Conservation (phyloP, 768 basidiomycete species). For the Suillus luteus region DNA sequence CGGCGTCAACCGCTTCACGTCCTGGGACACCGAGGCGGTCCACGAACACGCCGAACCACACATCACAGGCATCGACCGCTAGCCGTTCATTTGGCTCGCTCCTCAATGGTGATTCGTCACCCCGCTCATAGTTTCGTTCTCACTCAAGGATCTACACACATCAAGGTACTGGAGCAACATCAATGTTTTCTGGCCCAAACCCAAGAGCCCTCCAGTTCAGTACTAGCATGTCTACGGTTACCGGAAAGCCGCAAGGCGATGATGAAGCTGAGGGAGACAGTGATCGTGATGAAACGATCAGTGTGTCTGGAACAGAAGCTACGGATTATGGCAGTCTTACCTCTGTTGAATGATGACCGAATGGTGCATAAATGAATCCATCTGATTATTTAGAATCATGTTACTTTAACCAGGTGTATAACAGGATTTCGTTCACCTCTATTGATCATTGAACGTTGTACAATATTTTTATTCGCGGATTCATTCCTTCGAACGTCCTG, state of each 20-base stretch:
- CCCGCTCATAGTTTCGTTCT: constrained; percentile 39
- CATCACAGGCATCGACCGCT: constrained; percentile 34
- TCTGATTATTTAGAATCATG: not conserved
- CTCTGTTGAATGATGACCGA: constrained; percentile 43
- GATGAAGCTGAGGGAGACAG: constrained; percentile 30
- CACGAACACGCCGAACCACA: constrained; percentile 27
- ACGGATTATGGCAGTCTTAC: constrained; percentile 52
- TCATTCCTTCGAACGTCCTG: not conserved
- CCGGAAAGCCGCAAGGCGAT: constrained; percentile 14
- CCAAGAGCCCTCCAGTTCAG: constrained; percentile 23
- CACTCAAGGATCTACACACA: constrained; percentile 35
- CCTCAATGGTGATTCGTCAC: constrained; percentile 53
- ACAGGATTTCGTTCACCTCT: not conserved
- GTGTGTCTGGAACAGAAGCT: constrained; percentile 41
- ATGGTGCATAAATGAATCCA: not conserved
- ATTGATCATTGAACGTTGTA: not conserved
- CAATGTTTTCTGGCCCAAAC: constrained; percentile 25
- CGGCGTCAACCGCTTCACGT: constrained; percentile 20
- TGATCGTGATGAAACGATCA: constrained; percentile 40
- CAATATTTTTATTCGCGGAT: constrained; percentile 6
- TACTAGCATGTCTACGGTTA: constrained; percentile 22
- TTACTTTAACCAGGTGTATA: not conserved
- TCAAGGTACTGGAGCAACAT: constrained; percentile 34
- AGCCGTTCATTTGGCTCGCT: constrained; percentile 39
- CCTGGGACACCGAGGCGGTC: constrained; percentile 32